These are phyloP conservation scores for Asclepias syriaca DNA, from an alignment of 257 asterid genomes.

Conservation along the genomic window DNA sequence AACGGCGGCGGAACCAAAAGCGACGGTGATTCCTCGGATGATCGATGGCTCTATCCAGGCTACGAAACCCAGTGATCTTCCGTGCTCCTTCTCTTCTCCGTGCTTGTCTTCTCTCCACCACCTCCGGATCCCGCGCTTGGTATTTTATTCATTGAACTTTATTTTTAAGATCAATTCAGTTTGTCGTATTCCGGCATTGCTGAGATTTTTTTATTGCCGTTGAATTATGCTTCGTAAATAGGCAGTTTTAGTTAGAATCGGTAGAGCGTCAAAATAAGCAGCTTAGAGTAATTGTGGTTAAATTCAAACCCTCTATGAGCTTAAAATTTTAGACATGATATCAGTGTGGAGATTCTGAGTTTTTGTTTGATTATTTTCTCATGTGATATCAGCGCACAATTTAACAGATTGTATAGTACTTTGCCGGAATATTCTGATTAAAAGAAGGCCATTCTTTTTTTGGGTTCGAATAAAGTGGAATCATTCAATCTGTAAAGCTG, in stretches of 20 bases:
- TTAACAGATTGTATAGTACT: not conserved
- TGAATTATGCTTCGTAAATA: not conserved
- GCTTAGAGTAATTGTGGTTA: not conserved
- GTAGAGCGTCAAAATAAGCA: not conserved
- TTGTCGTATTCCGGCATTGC: not conserved
- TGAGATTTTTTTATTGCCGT: not conserved
- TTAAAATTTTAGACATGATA: too few relatives aligned
- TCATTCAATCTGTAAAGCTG: not conserved
- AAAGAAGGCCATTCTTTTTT: not conserved
- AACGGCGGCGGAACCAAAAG: constrained; percentile 19
- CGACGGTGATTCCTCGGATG: constrained; percentile 27
- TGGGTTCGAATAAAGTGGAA: not conserved
- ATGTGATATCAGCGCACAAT: too few relatives aligned
- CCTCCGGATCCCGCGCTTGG: constrained; percentile 45
- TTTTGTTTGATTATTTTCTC: too few relatives aligned
- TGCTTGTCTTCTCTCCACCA: constrained; percentile 58
- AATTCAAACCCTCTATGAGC: too few relatives aligned
- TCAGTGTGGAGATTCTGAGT: too few relatives aligned
- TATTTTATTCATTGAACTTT: constrained; percentile 18
- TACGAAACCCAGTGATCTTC: constrained; percentile 70
- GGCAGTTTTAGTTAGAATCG: not conserved
- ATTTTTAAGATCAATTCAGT: not conserved
- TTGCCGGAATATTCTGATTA: not conserved
- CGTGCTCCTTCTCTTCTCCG: constrained; percentile 67
- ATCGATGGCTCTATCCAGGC: constrained; percentile 92